Evolutionary conservation across 495 filamentous ascomycete genomes (phyloP).

Genomic region (Trichoderma orchidacearum): DNA sequence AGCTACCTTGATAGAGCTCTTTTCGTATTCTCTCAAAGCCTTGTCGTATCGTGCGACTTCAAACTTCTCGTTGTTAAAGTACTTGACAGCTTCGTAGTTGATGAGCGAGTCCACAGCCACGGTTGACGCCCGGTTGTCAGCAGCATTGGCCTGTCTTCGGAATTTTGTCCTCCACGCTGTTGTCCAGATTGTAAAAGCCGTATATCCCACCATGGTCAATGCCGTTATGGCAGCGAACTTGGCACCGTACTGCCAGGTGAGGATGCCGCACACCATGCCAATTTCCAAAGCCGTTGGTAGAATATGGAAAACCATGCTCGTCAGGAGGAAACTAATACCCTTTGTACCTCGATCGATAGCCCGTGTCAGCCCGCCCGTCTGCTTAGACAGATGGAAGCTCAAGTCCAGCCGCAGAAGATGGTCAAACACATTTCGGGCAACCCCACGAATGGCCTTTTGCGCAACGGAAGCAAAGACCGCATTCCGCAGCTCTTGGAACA

Average conservation of each 20-base stretch:
- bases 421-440: conserved; percentile 84
- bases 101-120: conserved; percentile 93
- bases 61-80: conserved; percentile 97
- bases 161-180: conserved; percentile 97
- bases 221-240: conserved; percentile 88
- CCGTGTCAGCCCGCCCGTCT: conserved; percentile 86
- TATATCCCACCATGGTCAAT: conserved; percentile 82
- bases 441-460: conserved; percentile 85
- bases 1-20: conserved; percentile 88
- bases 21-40: conserved; percentile 75
- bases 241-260: conserved; percentile 89
- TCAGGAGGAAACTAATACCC: conserved; percentile 91
- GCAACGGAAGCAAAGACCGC: conserved; percentile 94
- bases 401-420: conserved; percentile 82
- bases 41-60: conserved; percentile 85
- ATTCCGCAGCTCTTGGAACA: conserved; percentile 87
- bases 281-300: conserved; percentile 91
- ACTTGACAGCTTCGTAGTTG: conserved; percentile 98
- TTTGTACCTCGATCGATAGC: conserved; percentile 96
- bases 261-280: conserved; percentile 78
- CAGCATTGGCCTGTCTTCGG: conserved; percentile 83
- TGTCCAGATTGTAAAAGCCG: conserved; percentile 86
- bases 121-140: conserved; percentile 89
- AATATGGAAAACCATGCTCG: conserved; percentile 97
- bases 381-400: conserved; percentile 83